Evolutionary conservation across 345 rosid genomes (phyloP), one percentile per base, ranked within the genome.

Genomic region (Rhizophora apiculata): DNA sequence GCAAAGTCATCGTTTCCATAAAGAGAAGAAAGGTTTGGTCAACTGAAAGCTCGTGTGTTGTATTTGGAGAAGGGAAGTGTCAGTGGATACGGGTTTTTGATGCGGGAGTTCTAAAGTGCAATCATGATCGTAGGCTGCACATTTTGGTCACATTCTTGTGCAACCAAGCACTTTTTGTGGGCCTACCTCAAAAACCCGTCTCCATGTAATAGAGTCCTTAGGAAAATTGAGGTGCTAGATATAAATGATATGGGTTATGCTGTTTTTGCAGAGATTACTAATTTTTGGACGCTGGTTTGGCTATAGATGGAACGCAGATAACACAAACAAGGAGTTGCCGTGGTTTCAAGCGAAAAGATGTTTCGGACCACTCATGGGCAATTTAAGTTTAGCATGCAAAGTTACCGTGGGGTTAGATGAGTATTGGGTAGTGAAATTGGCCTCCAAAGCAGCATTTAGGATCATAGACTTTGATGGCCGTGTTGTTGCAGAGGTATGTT

Each of bases 1-100:
- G 87, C 75, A 62, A 69, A 67, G 78, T 83, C 68, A 70, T 83
- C 64, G 75, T 78, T 60, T 78, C 87, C 4, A 76, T 85, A 43
- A 36, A 58, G 48, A 74, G 56, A 43, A 16, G 2, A 67, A 81
- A 68, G 86, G 86, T 83, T 61, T 15, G 30, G 29, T 43, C 48
- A 55, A 55, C 16, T 18, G 6, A 24, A 15, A 8, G 60, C 11
- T 30, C 29, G 2, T 10, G 0, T 43, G 48, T 16, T 43, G 13
- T 43, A 11, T 13, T 29, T 26, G 19, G 24, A 24, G 24, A 24
- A 24, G 24, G 24, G 24, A 24, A 24, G 24, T 24, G 24, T 24
- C 24, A 24, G 24, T 24, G 24, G 24, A 24, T 24, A 24, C 24
- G 24, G 24, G 24, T 24, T 24, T 24, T 24, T 24, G 24, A 24